Base-by-base conservation (phyloP, 1,284 basidiomycete genomes). In the Naganishia sp. region DNA sequence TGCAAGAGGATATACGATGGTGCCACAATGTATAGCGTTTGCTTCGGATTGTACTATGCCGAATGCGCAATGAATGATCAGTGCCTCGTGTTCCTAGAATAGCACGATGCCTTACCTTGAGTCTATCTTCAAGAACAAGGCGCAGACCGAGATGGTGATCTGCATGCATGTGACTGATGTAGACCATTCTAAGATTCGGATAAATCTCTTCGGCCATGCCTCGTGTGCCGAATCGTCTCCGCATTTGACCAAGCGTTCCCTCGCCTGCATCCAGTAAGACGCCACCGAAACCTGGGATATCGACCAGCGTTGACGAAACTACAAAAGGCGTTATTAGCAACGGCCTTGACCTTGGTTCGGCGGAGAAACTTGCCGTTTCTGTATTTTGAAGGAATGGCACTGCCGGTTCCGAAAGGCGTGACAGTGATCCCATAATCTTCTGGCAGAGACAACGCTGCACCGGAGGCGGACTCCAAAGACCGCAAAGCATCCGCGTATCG, bases 221-320 rank as follows among this genome's bases (percentile, higher is more conserved):
- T 5, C 75, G 77, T n/a, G 82, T 77, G 0, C 93, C 93, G 72
- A 88, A 95, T 55, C 87, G 84, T 11, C 95, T 85, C 4, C 83
- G 83, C 9, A 98, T 83, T 75, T 98, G 93, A 1, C 93, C 94
- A 81, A 89, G 89, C 0, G 94, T 94, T 0, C 92, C 91, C 78
- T 98, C 94, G 0, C 94, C 94, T 1, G 85, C 85, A 72, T 98
- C 95, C 3, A 98, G 84, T n/a, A 98, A 80, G 31, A 97, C 80
- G 65, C 84, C 86, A 0, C 90, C 89, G 65, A 83, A 79, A 0
- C 79, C 78, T 0, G 92, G 88, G 48, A 92, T 86, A 59, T 84
- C 83, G 21, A 95, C 78, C 5, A 93, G 81, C 0, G 88, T 92
- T 0, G 86, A 83, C 6, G 89, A 90, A 0, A 94, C 93, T 91